Evolutionary conservation across 345 rosid genomes (phyloP).

Genomic region (Euphorbia pulcherrima): DNA sequence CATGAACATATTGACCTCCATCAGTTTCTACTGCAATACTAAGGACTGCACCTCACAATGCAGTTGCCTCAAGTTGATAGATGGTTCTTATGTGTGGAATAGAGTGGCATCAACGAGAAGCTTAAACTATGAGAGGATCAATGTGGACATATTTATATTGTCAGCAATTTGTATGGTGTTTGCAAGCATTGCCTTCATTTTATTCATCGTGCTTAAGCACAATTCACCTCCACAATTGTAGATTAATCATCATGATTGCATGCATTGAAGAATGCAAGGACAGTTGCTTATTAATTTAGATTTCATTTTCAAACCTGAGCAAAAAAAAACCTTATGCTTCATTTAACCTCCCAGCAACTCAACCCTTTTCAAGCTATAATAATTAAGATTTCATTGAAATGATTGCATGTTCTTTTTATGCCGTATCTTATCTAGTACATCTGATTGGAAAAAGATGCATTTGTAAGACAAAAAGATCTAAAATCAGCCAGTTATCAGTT

Average conservation of each 20-base stretch:
- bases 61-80: conserved; percentile 29
- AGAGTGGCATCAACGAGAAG: conserved; percentile 27
- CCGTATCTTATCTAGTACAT: not conserved
- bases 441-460: conserved; percentile 4
- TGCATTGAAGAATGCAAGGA: too few species aligned
- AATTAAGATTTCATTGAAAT: not conserved
- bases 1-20: conserved; percentile 15
- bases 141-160: conserved; percentile 22
- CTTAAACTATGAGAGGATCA: conserved; percentile 21
- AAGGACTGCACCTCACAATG: conserved; percentile 23
- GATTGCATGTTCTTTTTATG: not conserved
- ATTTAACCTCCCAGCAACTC: not conserved
- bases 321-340: too few species aligned
- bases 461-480: not conserved
- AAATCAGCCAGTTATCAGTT: not conserved
- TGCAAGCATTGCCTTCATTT: conserved; percentile 27
- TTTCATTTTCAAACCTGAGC: not conserved
- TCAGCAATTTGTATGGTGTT: conserved; percentile 28
- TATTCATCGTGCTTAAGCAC: conserved; percentile 32
- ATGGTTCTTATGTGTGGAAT: conserved; percentile 33
- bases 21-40: conserved; percentile 25
- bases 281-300: not conserved
- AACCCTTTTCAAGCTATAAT: not conserved
- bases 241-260: not conserved
- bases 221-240: conserved; percentile 21